Evolutionary conservation across 768 basidiomycete species (phyloP).

Genomic region (Serpula lacrymans): DNA sequence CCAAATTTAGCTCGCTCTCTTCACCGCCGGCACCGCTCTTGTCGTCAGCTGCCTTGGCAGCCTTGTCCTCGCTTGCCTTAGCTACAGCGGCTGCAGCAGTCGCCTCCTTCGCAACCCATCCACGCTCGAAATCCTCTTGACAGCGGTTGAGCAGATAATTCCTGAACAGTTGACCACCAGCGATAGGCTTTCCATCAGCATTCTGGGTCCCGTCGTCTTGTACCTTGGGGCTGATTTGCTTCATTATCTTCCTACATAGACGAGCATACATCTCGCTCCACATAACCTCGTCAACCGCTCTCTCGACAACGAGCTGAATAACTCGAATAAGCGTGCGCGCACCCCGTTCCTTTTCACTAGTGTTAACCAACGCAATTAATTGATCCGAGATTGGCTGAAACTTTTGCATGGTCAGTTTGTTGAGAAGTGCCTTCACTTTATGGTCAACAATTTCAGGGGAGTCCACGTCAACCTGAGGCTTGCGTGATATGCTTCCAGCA

Average conservation of each 20-base stretch:
- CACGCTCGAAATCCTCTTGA: slow-evolving; percentile 49
- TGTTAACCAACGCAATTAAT: slow-evolving; percentile 51
- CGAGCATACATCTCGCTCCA: slow-evolving; percentile 53
- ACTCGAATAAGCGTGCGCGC: slow-evolving; percentile 50
- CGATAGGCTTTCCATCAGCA: slow-evolving; percentile 35
- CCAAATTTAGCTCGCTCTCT: slow-evolving; percentile 42
- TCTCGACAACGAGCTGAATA: slow-evolving; percentile 47
- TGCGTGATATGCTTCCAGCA: slow-evolving; percentile 23
- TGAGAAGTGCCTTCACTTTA: slow-evolving; percentile 51
- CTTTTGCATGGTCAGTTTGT: slow-evolving; percentile 52
- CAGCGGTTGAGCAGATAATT: slow-evolving; percentile 52
- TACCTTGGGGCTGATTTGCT: slow-evolving; percentile 37
- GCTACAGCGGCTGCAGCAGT: slow-evolving; percentile 41
- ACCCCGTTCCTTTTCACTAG: slow-evolving; percentile 43
- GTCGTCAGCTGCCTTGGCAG: slow-evolving; percentile 27
- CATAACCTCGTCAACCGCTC: slow-evolving; percentile 50
- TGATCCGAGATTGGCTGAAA: slow-evolving; percentile 50
- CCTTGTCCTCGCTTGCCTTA: slow-evolving; percentile 43
- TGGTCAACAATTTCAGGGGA: slow-evolving; percentile 45
- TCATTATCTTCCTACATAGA: slow-evolving; percentile 43
- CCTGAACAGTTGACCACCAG: slow-evolving; percentile 46
- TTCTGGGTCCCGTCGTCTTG: slow-evolving; percentile 37
- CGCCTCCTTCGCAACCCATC: slow-evolving; percentile 45
- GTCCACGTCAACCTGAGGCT: slow-evolving; percentile 28
- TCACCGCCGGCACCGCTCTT: slow-evolving; percentile 23